Conservation (phyloP, 169 alveolate genomes). For the Neospora caninum region DNA sequence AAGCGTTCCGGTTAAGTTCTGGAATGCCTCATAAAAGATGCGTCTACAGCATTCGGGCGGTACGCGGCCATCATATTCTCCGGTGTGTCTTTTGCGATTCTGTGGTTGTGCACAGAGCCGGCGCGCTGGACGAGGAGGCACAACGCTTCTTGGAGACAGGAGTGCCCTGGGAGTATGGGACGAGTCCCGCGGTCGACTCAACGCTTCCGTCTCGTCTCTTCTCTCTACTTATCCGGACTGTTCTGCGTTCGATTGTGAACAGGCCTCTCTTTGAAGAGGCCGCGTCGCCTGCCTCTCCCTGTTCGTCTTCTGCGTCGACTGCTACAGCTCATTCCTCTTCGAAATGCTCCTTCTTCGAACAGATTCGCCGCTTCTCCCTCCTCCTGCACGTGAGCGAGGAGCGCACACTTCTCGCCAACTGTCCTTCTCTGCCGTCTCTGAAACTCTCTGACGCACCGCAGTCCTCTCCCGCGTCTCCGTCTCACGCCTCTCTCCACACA, state of each 20-base stretch:
- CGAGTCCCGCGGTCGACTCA: neutral
- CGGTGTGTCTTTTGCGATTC: too few species aligned
- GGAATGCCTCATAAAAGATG: too few species aligned
- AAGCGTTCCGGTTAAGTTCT: too few species aligned
- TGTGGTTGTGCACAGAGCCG: neutral
- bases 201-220: neutral
- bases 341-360: neutral
- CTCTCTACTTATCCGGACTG: neutral
- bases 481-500: neutral
- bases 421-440: neutral
- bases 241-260: neutral
- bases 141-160: neutral
- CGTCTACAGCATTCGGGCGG: too few species aligned
- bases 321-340: neutral
- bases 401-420: neutral
- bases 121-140: neutral
- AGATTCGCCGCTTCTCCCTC: conserved; percentile 3
- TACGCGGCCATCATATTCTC: too few species aligned
- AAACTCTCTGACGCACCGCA: neutral
- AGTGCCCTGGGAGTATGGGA: neutral
- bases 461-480: neutral
- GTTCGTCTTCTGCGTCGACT: neutral
- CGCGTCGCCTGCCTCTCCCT: neutral
- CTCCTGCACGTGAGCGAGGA: neutral
- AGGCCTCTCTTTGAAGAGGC: conserved; percentile 20